A percentile compares a stretch with the other conserved stretches of the same genome.
Conservation (phyloP, 73 alveolate genomes). For the Paramecium caudatum region DNA sequence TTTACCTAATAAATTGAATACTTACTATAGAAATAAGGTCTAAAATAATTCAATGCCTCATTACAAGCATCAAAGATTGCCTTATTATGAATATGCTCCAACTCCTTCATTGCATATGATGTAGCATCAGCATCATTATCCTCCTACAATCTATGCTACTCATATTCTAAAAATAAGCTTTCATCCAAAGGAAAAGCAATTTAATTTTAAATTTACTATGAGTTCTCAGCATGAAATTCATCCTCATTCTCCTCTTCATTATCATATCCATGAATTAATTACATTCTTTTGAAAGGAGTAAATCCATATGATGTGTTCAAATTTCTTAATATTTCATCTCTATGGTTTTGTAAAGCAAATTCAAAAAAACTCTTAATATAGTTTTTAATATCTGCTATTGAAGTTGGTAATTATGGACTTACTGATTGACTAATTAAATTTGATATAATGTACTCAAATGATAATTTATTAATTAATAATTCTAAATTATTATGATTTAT, state of each 20-base stretch:
- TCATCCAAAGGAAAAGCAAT: slow-evolving; percentile 61
- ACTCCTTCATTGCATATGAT: slow-evolving; percentile 71
- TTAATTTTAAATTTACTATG: no score
- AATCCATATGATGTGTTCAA: slow-evolving; percentile 61
- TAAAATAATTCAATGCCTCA: slow-evolving; percentile 82
- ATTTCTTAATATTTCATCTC: slow-evolving; percentile 6
- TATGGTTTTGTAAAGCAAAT: slow-evolving; percentile 14
- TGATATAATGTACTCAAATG: slow-evolving; percentile 17
- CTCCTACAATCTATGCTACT: not conserved
- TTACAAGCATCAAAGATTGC: slow-evolving; percentile 87
- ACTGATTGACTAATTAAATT: slow-evolving; percentile 22
- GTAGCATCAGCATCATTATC: not conserved
- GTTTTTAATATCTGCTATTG: not conserved
- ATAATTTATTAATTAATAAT: not conserved
- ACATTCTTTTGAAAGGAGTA: slow-evolving; percentile 54
- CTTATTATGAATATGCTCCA: slow-evolving; percentile 84
- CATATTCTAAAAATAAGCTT: not conserved
- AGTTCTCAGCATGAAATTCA: slow-evolving; percentile 3
- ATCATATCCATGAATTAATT: slow-evolving; percentile 65
- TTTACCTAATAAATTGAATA: not conserved
- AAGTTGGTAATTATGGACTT: not conserved
- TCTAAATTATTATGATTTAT: not conserved
- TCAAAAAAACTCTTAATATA: not conserved
- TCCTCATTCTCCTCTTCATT: slow-evolving; percentile 18
- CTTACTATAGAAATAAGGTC: slow-evolving; percentile 78